Percentiles rank a stretch among this genome's conserved stretches.
Conservation (phyloP, 108 stramenopile genomes). For the Nitzschia sp. region DNA sequence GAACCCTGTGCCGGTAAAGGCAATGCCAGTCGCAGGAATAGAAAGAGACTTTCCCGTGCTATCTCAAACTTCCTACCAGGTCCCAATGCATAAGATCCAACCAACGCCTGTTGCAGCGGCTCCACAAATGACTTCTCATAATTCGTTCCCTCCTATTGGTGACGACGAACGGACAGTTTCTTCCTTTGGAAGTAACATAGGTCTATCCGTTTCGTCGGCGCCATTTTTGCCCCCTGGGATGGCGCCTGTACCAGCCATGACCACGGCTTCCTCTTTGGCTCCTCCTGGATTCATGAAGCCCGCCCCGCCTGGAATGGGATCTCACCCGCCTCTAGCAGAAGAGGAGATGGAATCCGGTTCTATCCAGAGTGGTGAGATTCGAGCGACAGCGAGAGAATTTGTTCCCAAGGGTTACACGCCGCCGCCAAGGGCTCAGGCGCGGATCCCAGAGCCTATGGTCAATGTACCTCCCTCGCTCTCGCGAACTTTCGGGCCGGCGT, state of each 20-base stretch:
- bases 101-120: conserved; percentile 1
- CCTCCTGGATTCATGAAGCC: conserved; percentile 52
- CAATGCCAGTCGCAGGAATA: not conserved
- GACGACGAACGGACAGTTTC: conserved; percentile 44
- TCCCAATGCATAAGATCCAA: conserved; percentile 9
- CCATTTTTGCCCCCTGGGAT: conserved; percentile 17
- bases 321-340: not conserved
- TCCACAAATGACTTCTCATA: conserved; percentile 2
- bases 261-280: conserved; percentile 26
- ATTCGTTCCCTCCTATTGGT: conserved; percentile 4
- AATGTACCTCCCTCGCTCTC: not conserved
- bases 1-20: not conserved
- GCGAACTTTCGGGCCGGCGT: not conserved
- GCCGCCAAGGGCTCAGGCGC: not conserved
- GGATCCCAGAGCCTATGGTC: not conserved
- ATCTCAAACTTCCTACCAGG: conserved; percentile 29
- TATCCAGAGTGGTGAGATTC: conserved; percentile 55
- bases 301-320: not conserved
- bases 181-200: conserved; percentile 35
- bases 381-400: conserved; percentile 77
- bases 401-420: conserved; percentile 55
- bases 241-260: conserved; percentile 1
- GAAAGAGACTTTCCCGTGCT: conserved; percentile 4
- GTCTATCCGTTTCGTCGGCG: conserved; percentile 28
- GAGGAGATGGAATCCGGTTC: not conserved